phyloP scores from a whole-genome alignment of 2,329 filamentous ascomycete species.

The Colletotrichum eremochloae region DNA sequence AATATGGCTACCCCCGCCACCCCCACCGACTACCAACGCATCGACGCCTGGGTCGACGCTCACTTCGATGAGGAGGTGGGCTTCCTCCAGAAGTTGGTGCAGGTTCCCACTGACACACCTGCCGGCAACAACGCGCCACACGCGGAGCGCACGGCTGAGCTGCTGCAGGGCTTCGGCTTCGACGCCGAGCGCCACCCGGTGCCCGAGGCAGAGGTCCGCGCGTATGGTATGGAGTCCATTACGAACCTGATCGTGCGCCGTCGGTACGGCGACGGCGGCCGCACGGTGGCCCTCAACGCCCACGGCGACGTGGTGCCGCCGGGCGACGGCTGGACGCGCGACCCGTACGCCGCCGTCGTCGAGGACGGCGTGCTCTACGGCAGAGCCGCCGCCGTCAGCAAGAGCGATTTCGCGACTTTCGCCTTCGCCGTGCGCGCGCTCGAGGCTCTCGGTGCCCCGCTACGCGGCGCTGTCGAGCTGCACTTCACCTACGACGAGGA shows the following conservation, averaged over 20 bases:
- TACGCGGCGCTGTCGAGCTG: constrained; percentile 27
- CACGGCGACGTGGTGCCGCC: constrained; percentile 38
- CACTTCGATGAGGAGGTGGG: constrained; percentile 36
- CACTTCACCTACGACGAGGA: constrained; percentile 39
- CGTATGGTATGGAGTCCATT: constrained; percentile 38
- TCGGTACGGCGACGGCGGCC: constrained; percentile 19
- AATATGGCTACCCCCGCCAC: background rate
- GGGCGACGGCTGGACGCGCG: constrained; percentile 32
- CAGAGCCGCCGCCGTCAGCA: constrained; percentile 35
- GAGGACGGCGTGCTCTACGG: constrained; percentile 38
- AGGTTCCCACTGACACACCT: constrained; percentile 33
- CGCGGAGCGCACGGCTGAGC: constrained; percentile 30
- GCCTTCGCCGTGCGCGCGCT: constrained; percentile 34
- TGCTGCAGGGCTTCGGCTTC: constrained; percentile 28
- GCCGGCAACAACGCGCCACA: constrained; percentile 36
- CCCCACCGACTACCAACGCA: constrained; percentile 13
- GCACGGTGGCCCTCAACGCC: constrained; percentile 35
- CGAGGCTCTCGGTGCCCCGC: constrained; percentile 15
- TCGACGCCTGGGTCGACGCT: constrained; percentile 35
- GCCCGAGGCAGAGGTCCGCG: constrained; percentile 24
- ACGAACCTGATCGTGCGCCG: constrained; percentile 38
- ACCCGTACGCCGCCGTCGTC: constrained; percentile 25
- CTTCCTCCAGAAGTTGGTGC: constrained; percentile 32
- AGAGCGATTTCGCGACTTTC: constrained; percentile 37
- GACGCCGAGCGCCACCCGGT: constrained; percentile 36